phyloP scores from a whole-genome alignment of 2,329 filamentous ascomycete genomes.

The Microthyrium microscopicum region DNA sequence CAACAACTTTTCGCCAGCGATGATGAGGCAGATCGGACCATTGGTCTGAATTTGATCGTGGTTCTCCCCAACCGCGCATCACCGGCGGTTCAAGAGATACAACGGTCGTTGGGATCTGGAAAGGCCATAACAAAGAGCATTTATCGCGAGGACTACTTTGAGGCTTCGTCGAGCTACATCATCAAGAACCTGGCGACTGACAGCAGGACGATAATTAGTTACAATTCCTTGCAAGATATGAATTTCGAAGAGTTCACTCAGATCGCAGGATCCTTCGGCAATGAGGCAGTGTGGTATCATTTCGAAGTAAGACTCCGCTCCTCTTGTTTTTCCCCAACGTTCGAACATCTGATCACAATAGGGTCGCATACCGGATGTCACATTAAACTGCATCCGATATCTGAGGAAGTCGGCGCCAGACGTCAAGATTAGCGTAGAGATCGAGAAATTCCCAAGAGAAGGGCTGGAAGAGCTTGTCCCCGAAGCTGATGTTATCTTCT shows the following conservation, averaged over 20 bases:
- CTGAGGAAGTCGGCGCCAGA: conserved; percentile 31
- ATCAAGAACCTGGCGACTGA: conserved; percentile 42
- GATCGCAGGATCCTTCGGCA: conserved; percentile 13
- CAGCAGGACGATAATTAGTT: conserved; percentile 54
- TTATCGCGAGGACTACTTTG: conserved; percentile 35
- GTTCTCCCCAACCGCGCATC: conserved; percentile 39
- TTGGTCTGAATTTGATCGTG: conserved; percentile 22
- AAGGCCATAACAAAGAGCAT: conserved; percentile 41
- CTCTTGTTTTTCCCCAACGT: not conserved
- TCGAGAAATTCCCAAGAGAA: conserved; percentile 50
- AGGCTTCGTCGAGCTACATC: conserved; percentile 54
- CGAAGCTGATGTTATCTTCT: conserved; percentile 56
- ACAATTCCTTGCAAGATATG: conserved; percentile 54
- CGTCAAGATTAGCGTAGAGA: conserved; percentile 48
- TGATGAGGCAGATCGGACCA: conserved; percentile 4
- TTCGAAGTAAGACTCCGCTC: conserved; percentile 41
- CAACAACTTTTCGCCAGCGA: conserved; percentile 38
- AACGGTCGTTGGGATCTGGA: conserved; percentile 33
- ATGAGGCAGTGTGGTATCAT: conserved; percentile 44
- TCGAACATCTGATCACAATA: conserved; percentile 9
- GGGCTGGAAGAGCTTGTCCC: conserved; percentile 43
- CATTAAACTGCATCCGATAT: conserved; percentile 40
- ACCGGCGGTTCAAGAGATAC: conserved; percentile 34
- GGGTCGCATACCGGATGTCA: conserved; percentile 49
- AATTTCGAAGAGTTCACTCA: conserved; percentile 40